phyloP scores from a whole-genome alignment of 208 protist species.

The Leishmania aethiopica region DNA sequence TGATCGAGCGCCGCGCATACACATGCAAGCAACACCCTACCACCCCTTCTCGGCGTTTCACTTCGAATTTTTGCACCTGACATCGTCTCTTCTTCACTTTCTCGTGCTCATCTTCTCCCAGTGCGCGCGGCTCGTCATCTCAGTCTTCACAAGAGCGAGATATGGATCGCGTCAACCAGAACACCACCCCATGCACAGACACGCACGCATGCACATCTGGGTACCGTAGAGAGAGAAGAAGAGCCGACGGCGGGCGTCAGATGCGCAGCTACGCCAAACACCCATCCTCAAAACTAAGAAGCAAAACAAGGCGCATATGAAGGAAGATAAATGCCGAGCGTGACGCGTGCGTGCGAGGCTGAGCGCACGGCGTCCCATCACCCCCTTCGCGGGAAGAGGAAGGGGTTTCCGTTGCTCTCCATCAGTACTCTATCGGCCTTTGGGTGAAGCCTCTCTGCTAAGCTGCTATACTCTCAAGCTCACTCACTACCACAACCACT shows the following conservation, averaged over 20 bases:
- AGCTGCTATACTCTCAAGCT: background rate
- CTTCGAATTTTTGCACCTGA: background rate
- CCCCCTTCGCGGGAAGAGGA: background rate
- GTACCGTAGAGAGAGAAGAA: background rate
- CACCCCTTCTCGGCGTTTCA: background rate
- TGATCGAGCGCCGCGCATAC: constrained; percentile 13
- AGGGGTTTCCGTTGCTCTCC: background rate
- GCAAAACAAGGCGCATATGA: background rate
- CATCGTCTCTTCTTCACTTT: background rate
- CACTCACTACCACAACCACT: background rate
- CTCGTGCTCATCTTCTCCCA: background rate
- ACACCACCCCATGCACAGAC: background rate
- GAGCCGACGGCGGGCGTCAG: background rate
- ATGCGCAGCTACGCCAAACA: background rate
- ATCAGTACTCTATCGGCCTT: background rate
- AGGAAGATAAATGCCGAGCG: background rate
- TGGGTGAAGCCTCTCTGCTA: background rate
- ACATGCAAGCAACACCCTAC: constrained; percentile 17
- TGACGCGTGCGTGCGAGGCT: background rate
- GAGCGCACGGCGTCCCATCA: background rate
- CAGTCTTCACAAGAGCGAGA: background rate
- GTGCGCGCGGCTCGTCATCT: background rate
- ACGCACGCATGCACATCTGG: background rate
- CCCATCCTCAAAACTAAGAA: background rate
- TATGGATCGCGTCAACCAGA: background rate